Conservation (phyloP, 192 early-diverging fungal genomes). For the Phlyctochytrium planicorne region DNA sequence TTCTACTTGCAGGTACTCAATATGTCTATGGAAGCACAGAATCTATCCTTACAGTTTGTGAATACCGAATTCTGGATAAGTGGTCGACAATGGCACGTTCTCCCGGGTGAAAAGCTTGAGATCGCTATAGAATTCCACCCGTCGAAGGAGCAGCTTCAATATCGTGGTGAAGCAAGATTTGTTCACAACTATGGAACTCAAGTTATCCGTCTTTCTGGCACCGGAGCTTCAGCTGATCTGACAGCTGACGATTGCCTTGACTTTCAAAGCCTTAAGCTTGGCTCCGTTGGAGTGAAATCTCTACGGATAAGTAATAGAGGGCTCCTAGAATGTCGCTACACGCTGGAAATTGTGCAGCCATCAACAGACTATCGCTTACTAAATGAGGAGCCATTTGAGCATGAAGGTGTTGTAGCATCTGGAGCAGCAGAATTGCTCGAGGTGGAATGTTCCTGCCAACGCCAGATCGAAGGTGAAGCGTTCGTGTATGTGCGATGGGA, state of each 20-base stretch:
- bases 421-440: conserved; percentile 38
- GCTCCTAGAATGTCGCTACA: conserved; percentile 45
- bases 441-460: conserved; percentile 52
- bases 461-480: conserved; percentile 25
- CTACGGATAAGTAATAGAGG: conserved; percentile 56
- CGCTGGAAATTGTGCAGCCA: conserved; percentile 48
- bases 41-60: conserved; percentile 49
- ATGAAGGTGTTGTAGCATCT: conserved; percentile 45
- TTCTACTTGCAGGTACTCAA: conserved; percentile 41
- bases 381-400: conserved; percentile 56
- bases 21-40: conserved; percentile 56
- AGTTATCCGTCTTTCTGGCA: conserved; percentile 47
- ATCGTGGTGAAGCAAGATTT: conserved; percentile 56
- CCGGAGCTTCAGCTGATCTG: conserved; percentile 59
- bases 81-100: conserved; percentile 48
- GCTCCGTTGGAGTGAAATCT: conserved; percentile 29
- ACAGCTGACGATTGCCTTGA: conserved; percentile 43
- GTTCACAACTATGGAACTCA: conserved; percentile 50
- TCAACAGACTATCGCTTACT: conserved; percentile 39
- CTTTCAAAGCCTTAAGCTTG: conserved; percentile 55
- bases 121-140: conserved; percentile 63
- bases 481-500: conserved; percentile 45
- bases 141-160: conserved; percentile 54
- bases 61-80: conserved; percentile 50
- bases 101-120: conserved; percentile 49